Conservation (phyloP, 208 protist genomes). For the Acanthamoeba royreba region DNA sequence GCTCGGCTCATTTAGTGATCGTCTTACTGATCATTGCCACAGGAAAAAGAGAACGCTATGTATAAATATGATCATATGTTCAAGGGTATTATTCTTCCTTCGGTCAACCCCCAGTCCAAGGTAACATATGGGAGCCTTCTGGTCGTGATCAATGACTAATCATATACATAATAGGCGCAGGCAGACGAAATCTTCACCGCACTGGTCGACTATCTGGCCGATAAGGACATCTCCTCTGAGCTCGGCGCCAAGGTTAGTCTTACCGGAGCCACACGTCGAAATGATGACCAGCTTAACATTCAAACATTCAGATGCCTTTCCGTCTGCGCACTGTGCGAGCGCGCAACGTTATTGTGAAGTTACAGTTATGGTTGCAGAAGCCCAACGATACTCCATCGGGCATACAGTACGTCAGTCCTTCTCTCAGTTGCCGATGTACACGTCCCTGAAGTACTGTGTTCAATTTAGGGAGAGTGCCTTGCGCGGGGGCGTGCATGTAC, state of each 20-base stretch:
- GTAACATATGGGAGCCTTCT: background rate
- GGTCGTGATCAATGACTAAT: background rate
- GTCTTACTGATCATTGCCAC: background rate
- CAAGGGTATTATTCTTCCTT: background rate
- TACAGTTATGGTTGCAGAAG: constrained; percentile 14
- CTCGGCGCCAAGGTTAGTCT: background rate
- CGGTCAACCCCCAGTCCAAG: background rate
- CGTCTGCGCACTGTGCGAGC: background rate
- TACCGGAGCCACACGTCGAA: background rate
- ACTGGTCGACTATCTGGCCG: background rate
- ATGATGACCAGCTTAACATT: background rate
- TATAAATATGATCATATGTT: constrained; percentile 45
- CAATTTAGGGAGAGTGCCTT: background rate
- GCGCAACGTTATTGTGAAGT: background rate
- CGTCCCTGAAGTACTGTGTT: background rate
- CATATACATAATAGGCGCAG: background rate
- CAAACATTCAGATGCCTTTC: background rate
- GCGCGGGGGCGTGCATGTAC: background rate
- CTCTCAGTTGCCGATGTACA: background rate
- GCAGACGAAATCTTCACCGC: background rate
- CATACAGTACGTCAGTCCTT: background rate
- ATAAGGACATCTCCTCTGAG: constrained; percentile 33
- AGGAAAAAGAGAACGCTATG: constrained; percentile 27
- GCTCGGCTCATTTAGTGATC: background rate
- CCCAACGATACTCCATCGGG: background rate